Evolutionary conservation across 371 early-diverging fungal genomes (phyloP), one percentile per base, ranked within the genome.

Genomic region (Apophysomyces elegans): DNA sequence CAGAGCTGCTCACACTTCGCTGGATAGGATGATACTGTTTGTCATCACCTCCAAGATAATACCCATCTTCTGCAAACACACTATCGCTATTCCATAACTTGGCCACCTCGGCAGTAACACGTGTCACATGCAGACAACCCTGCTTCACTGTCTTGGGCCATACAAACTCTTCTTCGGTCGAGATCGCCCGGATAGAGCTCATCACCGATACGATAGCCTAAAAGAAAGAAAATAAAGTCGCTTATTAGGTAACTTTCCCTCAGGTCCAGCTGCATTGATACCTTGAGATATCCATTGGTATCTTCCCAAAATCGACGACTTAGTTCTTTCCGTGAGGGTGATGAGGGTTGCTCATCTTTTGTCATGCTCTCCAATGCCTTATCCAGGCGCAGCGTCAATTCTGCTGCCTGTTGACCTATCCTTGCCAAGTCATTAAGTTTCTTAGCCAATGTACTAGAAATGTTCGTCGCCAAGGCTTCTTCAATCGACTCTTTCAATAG

Each of bases 21-120:
- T 50, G 54, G 21, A 50, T 50, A 6, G 54, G 54, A 21, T 50
- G 54, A 21, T 50, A 26, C 11, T 50, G 54, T 21, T 50, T 50
- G 21, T 50, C 54, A 21, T 50, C 54, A 7, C n/a, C 54, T 18
- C 54, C 54, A 7, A 50, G 54, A 50, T 67, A 67, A 41, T 71
- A 75, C 0, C 77, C 78, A 44, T 81, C 75, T 44, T 78, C 69
- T 16, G 72, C 77, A 72, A 79, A 78, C 3, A 70, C 70, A 18
- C 77, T 76, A 16, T 61, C 58, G 35, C 61, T 70, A 61, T 79
- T 82, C 82, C 82, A 82, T 39, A 74, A 36, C 47, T 73, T 75
- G n/a, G 83, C 83, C 39, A 82, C 80, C 59, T 82, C 83, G 8
- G 83, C 75, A 3, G 83, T 79, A 43, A 82, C 76, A n/a, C 83